These are phyloP conservation scores for Globisporangium alternatum DNA, from an alignment of 352 stramenopile genomes.

Conservation along the genomic window DNA sequence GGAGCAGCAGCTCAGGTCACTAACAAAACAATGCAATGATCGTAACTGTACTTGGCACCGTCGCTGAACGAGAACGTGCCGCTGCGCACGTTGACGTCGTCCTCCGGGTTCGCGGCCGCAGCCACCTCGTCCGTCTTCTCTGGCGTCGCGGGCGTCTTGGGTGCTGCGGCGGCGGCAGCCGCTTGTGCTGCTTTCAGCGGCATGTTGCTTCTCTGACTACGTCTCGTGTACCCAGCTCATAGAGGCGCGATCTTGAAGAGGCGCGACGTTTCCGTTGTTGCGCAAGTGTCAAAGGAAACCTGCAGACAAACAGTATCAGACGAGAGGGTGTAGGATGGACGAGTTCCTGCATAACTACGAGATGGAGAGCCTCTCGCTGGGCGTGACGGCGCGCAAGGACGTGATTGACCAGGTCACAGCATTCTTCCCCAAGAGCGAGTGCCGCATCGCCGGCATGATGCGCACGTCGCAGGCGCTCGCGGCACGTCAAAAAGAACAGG, in stretches of 20 bases:
- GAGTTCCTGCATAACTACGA: constrained; percentile 73
- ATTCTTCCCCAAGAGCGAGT: constrained; percentile 40
- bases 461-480: constrained; percentile 48
- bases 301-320: background rate
- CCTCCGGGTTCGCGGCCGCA: constrained; percentile 18
- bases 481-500: constrained; percentile 24
- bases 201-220: constrained; percentile 13
- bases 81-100: constrained; percentile 35
- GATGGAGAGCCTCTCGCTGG: constrained; percentile 72
- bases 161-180: background rate
- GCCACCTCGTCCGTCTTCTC: constrained; percentile 26
- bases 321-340: constrained; percentile 30
- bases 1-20: background rate
- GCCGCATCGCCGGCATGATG: constrained; percentile 30
- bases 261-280: background rate
- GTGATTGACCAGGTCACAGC: constrained; percentile 42
- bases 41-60: constrained; percentile 55
- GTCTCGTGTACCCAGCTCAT: background rate
- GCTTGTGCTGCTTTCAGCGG: constrained; percentile 21
- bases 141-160: constrained; percentile 16
- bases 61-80: constrained; percentile 71
- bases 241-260: constrained; percentile 24
- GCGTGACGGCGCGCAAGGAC: constrained; percentile 58
- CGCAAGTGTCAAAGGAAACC: background rate
- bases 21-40: background rate